These are phyloP conservation scores for Sechiopsis laciniata DNA, from an alignment of 306 rosid species.

Conservation along the genomic window DNA sequence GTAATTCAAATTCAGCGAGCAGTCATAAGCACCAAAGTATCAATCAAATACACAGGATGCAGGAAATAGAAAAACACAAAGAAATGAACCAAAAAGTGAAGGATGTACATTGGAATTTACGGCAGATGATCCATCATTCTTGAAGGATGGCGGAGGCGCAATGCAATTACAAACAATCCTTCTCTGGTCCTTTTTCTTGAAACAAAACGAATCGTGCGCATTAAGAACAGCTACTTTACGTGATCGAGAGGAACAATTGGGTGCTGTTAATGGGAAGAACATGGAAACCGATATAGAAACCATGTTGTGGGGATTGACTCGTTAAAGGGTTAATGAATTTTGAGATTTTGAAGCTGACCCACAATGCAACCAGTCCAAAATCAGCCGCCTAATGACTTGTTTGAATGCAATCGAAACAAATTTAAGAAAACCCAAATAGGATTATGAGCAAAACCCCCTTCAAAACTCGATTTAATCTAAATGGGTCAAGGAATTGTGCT, in stretches of 20 bases:
- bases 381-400: not conserved
- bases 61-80: not conserved
- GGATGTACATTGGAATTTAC: slow-evolving; percentile 50
- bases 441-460: slow-evolving; percentile 1
- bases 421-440: not conserved
- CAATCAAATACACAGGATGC: not conserved
- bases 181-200: slow-evolving; percentile 31
- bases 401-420: slow-evolving; percentile 6
- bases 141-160: slow-evolving; percentile 64
- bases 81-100: not conserved
- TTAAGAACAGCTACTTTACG: slow-evolving; percentile 27
- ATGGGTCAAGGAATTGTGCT: not conserved
- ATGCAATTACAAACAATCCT: slow-evolving; percentile 64
- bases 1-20: not conserved
- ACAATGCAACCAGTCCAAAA: slow-evolving; percentile 1
- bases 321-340: slow-evolving; percentile 12
- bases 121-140: slow-evolving; percentile 50
- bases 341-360: slow-evolving; percentile 24
- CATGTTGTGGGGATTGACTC: slow-evolving; percentile 30
- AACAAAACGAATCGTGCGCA: slow-evolving; percentile 24
- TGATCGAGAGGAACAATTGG: slow-evolving; percentile 32
- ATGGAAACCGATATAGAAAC: slow-evolving; percentile 46
- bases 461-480: not conserved
- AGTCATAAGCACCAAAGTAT: not conserved
- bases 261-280: slow-evolving; percentile 36